These are phyloP conservation scores for Cenchrus americanus DNA, from an alignment of 176 grass and related monocot genomes.

Conservation along the genomic window DNA sequence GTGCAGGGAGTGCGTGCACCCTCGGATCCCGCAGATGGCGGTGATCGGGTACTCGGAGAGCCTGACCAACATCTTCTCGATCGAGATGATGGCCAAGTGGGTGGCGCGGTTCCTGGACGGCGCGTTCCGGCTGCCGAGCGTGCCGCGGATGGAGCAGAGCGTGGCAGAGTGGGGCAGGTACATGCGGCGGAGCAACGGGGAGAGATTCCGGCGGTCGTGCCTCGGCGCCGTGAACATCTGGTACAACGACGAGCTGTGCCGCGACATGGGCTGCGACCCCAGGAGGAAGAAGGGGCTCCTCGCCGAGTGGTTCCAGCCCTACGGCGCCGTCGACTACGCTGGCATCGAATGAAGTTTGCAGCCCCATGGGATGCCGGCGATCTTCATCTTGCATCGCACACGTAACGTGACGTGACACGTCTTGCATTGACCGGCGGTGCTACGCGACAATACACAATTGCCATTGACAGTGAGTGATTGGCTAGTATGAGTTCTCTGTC, in stretches of 20 bases:
- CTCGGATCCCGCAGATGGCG: constrained; percentile 62
- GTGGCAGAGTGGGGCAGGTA: constrained; percentile 59
- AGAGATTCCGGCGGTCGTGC: constrained; percentile 43
- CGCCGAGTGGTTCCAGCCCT: constrained; percentile 74
- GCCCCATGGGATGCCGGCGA: too few relatives aligned
- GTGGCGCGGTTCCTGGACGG: constrained; percentile 64
- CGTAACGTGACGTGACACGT: too few relatives aligned
- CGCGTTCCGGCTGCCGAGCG: constrained; percentile 54
- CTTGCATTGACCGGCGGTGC: too few relatives aligned
- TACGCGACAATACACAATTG: too few relatives aligned
- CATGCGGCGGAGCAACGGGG: constrained; percentile 37
- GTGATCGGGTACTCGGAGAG: constrained; percentile 64
- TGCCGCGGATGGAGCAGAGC: constrained; percentile 59
- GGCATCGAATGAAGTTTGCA: too few relatives aligned
- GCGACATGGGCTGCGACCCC: constrained; percentile 71
- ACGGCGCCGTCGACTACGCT: constrained; percentile 52
- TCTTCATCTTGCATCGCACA: too few relatives aligned
- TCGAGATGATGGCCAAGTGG: constrained; percentile 71
- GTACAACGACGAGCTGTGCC: constrained; percentile 71
- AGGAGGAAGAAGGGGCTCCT: constrained; percentile 69
- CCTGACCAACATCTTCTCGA: constrained; percentile 42
- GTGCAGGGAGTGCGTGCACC: constrained; percentile 71
- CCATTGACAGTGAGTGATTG: too few relatives aligned
- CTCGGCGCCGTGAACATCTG: constrained; percentile 52
- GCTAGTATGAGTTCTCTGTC: too few relatives aligned